These are phyloP conservation scores for Prinsepia uniflora DNA, from an alignment of 306 rosid genomes.

Conservation along the genomic window DNA sequence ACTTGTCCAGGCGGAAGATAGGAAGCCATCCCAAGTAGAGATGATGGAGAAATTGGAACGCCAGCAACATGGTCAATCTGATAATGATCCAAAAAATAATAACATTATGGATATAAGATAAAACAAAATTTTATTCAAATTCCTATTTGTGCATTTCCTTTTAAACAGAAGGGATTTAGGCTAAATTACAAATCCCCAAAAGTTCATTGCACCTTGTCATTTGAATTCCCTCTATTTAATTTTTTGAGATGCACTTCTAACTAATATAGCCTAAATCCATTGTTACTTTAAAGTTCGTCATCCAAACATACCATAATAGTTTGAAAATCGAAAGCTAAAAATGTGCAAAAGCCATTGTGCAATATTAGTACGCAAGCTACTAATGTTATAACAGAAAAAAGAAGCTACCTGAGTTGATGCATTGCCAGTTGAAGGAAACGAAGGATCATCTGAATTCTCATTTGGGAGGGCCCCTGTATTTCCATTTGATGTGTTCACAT, in stretches of 20 bases:
- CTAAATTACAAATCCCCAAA: no score
- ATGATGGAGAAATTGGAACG: slow-evolving; percentile 67
- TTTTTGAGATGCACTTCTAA: no score
- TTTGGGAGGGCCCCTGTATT: slow-evolving; percentile 51
- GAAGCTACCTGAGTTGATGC: slow-evolving; percentile 54
- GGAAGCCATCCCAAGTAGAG: slow-evolving; percentile 84
- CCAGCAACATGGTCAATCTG: slow-evolving; percentile 65
- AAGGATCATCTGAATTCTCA: slow-evolving; percentile 60
- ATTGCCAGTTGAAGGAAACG: slow-evolving; percentile 60
- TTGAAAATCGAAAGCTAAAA: no score
- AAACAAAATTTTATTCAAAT: background rate
- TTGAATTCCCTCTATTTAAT: no score
- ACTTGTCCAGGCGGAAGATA: slow-evolving; percentile 85
- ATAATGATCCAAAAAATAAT: slow-evolving; percentile 22
- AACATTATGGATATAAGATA: background rate
- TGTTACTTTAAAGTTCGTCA: no score
- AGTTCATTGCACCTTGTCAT: no score
- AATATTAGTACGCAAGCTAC: background rate
- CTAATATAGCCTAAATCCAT: no score
- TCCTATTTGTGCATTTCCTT: background rate
- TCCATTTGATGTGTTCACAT: slow-evolving; percentile 53
- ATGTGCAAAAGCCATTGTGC: no score
- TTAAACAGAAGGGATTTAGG: background rate
- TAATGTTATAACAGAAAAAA: background rate
- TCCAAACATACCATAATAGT: no score